phyloP scores from a whole-genome alignment of 495 filamentous ascomycete genomes.

The Hypoxylon crocopeplum region DNA sequence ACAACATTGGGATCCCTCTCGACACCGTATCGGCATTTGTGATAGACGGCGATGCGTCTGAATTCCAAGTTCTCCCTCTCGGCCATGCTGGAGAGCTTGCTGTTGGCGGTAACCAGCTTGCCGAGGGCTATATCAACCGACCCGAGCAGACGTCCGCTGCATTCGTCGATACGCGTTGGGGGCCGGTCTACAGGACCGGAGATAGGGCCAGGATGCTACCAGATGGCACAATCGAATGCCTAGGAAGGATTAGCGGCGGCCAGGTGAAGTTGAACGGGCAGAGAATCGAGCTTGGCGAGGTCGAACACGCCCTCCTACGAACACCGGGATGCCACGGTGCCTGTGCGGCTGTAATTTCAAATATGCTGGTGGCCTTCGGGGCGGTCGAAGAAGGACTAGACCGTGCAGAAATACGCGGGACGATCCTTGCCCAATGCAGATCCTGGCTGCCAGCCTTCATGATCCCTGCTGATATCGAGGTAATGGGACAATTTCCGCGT shows the following conservation, averaged over 20 bases:
- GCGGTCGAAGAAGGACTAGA: slow-evolving; percentile 50
- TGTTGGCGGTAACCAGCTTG: slow-evolving; percentile 80
- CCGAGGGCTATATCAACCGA: slow-evolving; percentile 82
- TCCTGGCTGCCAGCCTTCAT: slow-evolving; percentile 79
- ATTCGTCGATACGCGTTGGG: slow-evolving; percentile 65
- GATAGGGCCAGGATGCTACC: slow-evolving; percentile 75
- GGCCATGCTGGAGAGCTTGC: slow-evolving; percentile 82
- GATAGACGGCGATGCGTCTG: slow-evolving; percentile 39
- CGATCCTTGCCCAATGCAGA: slow-evolving; percentile 63
- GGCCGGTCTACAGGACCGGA: slow-evolving; percentile 80
- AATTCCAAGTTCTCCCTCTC: slow-evolving; percentile 61
- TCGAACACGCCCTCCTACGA: slow-evolving; percentile 72
- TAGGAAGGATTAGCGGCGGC: slow-evolving; percentile 77
- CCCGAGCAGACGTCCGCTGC: slow-evolving; percentile 74
- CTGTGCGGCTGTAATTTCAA: slow-evolving; percentile 65
- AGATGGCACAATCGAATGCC: slow-evolving; percentile 77
- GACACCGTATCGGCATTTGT: slow-evolving; percentile 80
- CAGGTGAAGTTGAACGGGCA: slow-evolving; percentile 87
- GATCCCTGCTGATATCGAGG: slow-evolving; percentile 73
- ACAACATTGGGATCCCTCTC: slow-evolving; percentile 74
- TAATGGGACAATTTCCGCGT: slow-evolving; percentile 67
- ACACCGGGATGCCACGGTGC: slow-evolving; percentile 59
- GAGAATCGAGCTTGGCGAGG: slow-evolving; percentile 81
- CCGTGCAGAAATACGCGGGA: slow-evolving; percentile 26
- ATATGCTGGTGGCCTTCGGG: slow-evolving; percentile 72